Conservation (phyloP, 805 yeast genomes). For the Alloascoidea hylecoeti region DNA sequence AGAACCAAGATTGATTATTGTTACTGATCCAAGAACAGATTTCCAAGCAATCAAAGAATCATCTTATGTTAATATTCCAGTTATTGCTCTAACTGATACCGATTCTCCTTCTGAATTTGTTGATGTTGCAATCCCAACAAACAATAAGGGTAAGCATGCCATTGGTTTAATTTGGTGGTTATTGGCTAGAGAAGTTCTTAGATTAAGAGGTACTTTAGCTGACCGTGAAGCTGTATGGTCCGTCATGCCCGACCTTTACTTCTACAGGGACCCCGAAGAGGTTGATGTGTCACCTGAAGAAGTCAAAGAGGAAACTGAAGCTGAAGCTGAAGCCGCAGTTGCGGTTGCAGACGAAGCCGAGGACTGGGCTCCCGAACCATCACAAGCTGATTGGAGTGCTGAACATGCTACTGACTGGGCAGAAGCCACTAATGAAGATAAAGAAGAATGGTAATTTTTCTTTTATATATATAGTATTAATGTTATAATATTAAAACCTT, state of each 20-base stretch:
- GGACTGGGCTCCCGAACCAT: not conserved
- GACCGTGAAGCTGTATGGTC: slow-evolving; percentile 97
- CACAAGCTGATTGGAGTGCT: slow-evolving; percentile 1
- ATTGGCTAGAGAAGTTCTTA: slow-evolving; percentile 96
- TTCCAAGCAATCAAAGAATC: slow-evolving; percentile 99
- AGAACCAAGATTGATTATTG: slow-evolving; percentile 99
- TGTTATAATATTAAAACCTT: too few species aligned
- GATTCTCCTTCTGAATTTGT: slow-evolving; percentile 99
- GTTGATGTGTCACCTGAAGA: slow-evolving; percentile 65
- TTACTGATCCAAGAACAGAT: slow-evolving; percentile 99
- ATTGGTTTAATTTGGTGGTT: slow-evolving; percentile 99
- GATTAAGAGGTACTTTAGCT: slow-evolving; percentile 96
- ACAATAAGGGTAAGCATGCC: slow-evolving; percentile 99
- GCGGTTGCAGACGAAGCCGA: slow-evolving; percentile 65
- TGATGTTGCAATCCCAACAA: slow-evolving; percentile 99
- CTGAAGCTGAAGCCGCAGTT: slow-evolving; percentile 44
- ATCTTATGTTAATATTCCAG: slow-evolving; percentile 99
- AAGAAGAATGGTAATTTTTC: not conserved
- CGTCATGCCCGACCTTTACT: slow-evolving; percentile 99
- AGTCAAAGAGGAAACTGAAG: slow-evolving; percentile 44
- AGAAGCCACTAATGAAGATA: not conserved
- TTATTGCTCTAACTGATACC: slow-evolving; percentile 95
- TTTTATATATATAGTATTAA: not conserved
- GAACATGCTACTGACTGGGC: slow-evolving; percentile 1
- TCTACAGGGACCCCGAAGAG: slow-evolving; percentile 99